phyloP scores from a whole-genome alignment of 768 basidiomycete species.

The Sistotremastrum suecicum region DNA sequence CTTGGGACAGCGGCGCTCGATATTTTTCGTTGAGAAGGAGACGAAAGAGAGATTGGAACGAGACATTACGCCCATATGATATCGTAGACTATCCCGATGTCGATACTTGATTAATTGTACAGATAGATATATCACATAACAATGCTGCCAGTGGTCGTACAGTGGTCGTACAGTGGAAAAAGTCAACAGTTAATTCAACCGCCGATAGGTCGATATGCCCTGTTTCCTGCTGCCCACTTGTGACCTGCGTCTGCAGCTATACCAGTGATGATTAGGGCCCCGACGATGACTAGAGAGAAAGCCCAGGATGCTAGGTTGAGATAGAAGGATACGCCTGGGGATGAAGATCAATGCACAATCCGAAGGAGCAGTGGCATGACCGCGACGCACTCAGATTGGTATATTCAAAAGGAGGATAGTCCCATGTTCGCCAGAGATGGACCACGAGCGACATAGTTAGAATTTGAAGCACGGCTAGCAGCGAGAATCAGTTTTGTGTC shows the following conservation, averaged over 20 bases:
- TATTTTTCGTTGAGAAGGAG: constrained; percentile 72
- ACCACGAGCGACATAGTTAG: constrained; percentile 4
- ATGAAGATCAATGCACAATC: not conserved
- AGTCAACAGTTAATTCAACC: not conserved
- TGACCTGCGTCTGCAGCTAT: constrained; percentile 2
- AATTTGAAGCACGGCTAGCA: constrained; percentile 3
- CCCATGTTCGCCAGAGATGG: constrained; percentile 1
- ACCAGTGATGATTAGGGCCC: constrained; percentile 1
- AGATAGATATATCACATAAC: not conserved
- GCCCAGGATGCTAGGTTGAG: constrained; percentile 3
- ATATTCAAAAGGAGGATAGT: not conserved
- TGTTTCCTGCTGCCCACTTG: constrained; percentile 5
- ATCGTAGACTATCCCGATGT: constrained; percentile 70
- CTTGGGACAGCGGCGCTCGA: constrained; percentile 55
- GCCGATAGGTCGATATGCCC: constrained; percentile 1
- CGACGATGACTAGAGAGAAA: constrained; percentile 3
- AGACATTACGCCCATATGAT: constrained; percentile 69
- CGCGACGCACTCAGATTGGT: constrained; percentile 3
- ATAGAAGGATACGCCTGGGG: constrained; percentile 4
- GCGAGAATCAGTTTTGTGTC: not conserved
- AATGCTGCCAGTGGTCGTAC: not conserved
- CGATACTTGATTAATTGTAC: constrained; percentile 13
- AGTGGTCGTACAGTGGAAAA: not conserved
- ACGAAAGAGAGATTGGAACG: constrained; percentile 83
- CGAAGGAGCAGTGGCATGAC: not conserved